Evolutionary conservation across 768 basidiomycete species (phyloP).

Genomic region (Suillus variegatus): DNA sequence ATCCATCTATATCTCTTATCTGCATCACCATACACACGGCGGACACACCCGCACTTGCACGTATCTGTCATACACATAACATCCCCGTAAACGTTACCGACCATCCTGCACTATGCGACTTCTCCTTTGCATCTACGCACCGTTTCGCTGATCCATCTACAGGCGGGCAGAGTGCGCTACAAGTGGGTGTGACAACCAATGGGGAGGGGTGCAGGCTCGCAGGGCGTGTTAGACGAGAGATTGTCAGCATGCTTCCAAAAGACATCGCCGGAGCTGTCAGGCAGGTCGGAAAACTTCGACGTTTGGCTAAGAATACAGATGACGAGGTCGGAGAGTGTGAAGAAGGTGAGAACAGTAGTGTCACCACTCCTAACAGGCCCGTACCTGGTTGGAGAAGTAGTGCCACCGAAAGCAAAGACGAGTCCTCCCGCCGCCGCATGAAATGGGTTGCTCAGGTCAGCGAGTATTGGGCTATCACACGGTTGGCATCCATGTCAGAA

Average conservation of each 20-base stretch:
- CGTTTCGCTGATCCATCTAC: constrained; percentile 63
- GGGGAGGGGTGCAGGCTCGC: constrained; percentile 88
- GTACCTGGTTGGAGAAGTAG: constrained; percentile 49
- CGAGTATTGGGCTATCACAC: constrained; percentile 91
- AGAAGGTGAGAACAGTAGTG: constrained; percentile 52
- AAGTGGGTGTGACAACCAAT: constrained; percentile 88
- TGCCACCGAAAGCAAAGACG: constrained; percentile 39
- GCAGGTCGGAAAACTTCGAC: constrained; percentile 70
- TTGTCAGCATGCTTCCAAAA: constrained; percentile 71
- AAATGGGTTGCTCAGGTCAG: constrained; percentile 95
- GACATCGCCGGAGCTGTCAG: constrained; percentile 75
- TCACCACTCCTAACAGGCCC: constrained; percentile 67
- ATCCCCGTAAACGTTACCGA: constrained; percentile 89
- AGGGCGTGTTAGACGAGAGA: constrained; percentile 76
- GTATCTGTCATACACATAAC: constrained; percentile 52
- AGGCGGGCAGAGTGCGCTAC: constrained; percentile 52
- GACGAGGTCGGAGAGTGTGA: constrained; percentile 37
- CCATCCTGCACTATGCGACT: constrained; percentile 84
- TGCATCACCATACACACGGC: constrained; percentile 69
- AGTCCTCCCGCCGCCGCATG: constrained; percentile 67
- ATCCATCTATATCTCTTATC: constrained; percentile 50
- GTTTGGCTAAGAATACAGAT: constrained; percentile 41
- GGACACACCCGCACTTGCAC: constrained; percentile 55
- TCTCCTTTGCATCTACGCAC: constrained; percentile 83
- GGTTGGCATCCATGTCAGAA: constrained; percentile 67